Evolutionary conservation across 768 basidiomycete species (phyloP), one percentile per base, ranked within the genome.

Genomic region (Dictyophora rubrovolvata): DNA sequence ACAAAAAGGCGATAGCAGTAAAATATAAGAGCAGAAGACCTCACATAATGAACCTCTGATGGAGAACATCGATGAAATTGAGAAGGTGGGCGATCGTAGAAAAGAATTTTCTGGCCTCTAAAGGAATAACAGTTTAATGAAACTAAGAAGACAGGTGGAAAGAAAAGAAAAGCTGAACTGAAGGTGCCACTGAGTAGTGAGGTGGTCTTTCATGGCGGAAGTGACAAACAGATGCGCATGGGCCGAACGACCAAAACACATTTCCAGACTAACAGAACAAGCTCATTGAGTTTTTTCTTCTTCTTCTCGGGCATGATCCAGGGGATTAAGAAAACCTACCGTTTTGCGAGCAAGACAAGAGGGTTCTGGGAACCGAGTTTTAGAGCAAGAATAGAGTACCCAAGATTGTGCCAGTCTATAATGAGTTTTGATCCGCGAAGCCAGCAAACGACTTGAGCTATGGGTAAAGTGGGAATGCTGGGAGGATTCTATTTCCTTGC

Each of bases 361-460:
- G 76, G 69, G 68, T 93, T 89, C 0, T 70, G 68, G 1, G 74
- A 60, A 0, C 92, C 89, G n/a, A 93, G 73, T 65, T 83, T 86
- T 63, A 99, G 71, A 1, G 87, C 87, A 52, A 99, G 80, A 50
- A 98, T 93, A 63, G 85, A 95, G 69, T 92, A 93, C 17, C 96
- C 96, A 22, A 95, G 80, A 70, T 99, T 99, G 69, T 99, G 96
- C 96, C 96, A 99, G 72, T 99, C 96, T 56, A 99, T 93, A 61
- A 99, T 89, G 63, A 99, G 75, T 65, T 89, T 91, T 63, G 86
- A 86, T 2, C 88, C 86, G 17, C 83, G 78, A 16, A 91, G 65
- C 18, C 74, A 67, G 20, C 80, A 80, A 1, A 86, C 83, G 23
- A 93, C 69, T 77, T 89, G 88, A 2, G 89, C 91, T 18, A 98